Evolutionary conservation across 805 yeast species (phyloP).

Genomic region (Sungouiella blattae): DNA sequence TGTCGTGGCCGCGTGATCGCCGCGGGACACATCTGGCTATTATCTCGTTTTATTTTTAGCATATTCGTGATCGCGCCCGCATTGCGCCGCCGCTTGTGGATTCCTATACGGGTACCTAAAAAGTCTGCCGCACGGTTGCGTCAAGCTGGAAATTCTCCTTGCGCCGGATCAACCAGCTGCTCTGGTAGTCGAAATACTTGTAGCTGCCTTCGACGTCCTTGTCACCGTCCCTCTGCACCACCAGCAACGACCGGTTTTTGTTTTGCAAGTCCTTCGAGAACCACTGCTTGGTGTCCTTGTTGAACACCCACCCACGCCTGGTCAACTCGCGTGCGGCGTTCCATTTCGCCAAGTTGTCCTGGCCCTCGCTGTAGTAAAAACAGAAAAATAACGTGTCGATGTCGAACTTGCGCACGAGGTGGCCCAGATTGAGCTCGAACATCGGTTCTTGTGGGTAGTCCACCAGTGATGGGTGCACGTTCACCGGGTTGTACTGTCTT

Average conservation of each 20-base stretch:
- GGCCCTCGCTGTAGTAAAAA: conserved; percentile 69
- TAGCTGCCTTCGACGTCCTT: conserved; percentile 44
- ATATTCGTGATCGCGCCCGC: too few species aligned
- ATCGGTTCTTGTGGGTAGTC: conserved; percentile 87
- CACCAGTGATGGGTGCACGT: conserved; percentile 85
- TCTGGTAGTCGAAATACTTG: conserved; percentile 83
- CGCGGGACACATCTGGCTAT: too few species aligned
- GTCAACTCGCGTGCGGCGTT: conserved; percentile 76
- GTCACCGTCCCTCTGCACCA: conserved; percentile 14
- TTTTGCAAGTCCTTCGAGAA: conserved; percentile 63
- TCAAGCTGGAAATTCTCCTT: conserved; percentile 37
- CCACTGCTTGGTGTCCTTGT: conserved; percentile 74
- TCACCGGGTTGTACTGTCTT: conserved; percentile 66
- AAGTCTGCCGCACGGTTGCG: conserved; percentile 28
- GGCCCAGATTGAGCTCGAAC: conserved; percentile 59
- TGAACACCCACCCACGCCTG: conserved; percentile 78
- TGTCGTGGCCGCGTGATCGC: too few species aligned
- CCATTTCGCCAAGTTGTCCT: conserved; percentile 32
- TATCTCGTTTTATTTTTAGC: too few species aligned
- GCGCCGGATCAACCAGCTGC: conserved; percentile 48
- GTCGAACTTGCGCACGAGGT: conserved; percentile 67
- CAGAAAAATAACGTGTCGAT: conserved; percentile 87
- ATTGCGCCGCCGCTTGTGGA: background rate
- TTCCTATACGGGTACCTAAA: conserved; percentile 5
- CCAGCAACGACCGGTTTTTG: conserved; percentile 25